Evolutionary conservation across 768 basidiomycete genomes (phyloP), one percentile per base, ranked within the genome.

Genomic region (Tulasnella sp.): DNA sequence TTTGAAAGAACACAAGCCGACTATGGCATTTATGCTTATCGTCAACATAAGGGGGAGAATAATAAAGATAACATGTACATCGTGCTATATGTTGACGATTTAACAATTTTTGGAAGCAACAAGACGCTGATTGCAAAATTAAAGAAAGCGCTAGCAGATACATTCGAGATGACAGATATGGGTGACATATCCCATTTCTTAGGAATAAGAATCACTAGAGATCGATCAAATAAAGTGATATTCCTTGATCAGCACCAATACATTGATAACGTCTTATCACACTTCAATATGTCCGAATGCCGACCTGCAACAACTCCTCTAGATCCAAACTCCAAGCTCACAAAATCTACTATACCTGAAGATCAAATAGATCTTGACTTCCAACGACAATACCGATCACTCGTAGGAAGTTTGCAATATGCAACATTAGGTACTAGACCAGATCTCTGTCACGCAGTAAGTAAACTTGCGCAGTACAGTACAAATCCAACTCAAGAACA

Each of bases 401-500:
- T 76, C 26, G 72, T 75, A 29, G 75, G 70, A n/a, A 47, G 67
- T 32, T 71, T 76, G 47, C 68, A 73, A 62, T 77, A 74, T 74
- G 44, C 73, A n/a, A 71, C 75, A 16, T 65, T 75, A 14, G 70
- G 68, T 37, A 77, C 75, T 35, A 52, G 76, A 52, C 74, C 75
- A 17, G 77, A 82, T 65, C 72, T 78, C 3, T 69, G 76, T 47
- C 81, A 76, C 76, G 77, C 79, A 12, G 77, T 80, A 9, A 69
- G 72, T 1, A 72, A 70, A 11, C 75, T 81, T 1, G 70, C 75
- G 16, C 73, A 75, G 19, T 81, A 72, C 40, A 74, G 66, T 63
- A 52, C 34, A 14, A 75, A 72, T 22, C 75, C 75, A 11, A 62
- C 66, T 4, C 32, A 17, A 17, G 40, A n/a, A 22, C 74, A 76